phyloP scores from a whole-genome alignment of 305 asterid genomes.

The Plantago lanceolata region DNA sequence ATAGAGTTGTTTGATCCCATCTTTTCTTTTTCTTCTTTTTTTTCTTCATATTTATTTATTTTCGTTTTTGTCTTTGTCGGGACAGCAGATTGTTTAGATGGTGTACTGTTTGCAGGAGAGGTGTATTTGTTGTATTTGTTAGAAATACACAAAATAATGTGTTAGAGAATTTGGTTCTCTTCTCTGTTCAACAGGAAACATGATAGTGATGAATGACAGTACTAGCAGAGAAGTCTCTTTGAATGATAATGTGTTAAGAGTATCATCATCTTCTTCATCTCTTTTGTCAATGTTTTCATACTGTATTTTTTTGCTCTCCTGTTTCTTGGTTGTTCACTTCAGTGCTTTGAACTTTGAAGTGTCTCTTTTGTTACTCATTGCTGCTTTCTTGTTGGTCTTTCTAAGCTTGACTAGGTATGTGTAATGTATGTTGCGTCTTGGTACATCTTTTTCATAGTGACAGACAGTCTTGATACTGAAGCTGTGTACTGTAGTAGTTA shows the following conservation, averaged over 20 bases:
- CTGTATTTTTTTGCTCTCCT: too few relatives aligned
- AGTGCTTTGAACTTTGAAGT: too few relatives aligned
- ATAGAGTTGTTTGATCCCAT: neutral
- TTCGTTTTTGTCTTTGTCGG: neutral
- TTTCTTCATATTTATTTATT: neutral
- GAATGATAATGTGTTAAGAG: neutral
- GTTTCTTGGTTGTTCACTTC: too few relatives aligned
- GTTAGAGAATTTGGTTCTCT: slow-evolving; percentile 1
- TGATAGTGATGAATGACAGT: neutral
- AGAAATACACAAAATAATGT: neutral
- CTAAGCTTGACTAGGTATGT: too few relatives aligned
- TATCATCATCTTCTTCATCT: too few relatives aligned
- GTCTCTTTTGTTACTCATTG: neutral
- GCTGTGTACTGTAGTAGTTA: neutral
- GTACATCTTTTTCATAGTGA: too few relatives aligned
- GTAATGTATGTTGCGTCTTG: neutral
- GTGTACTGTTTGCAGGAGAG: slow-evolving; percentile 3
- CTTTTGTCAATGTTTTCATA: neutral
- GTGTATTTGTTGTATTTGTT: slow-evolving; percentile 14
- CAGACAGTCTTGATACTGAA: neutral
- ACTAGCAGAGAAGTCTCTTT: neutral
- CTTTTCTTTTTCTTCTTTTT: neutral
- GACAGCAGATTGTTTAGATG: neutral
- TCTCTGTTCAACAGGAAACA: too few relatives aligned
- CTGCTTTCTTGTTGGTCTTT: too few relatives aligned